phyloP scores from a whole-genome alignment of 1,284 basidiomycete species.

The Peniophora sp. region DNA sequence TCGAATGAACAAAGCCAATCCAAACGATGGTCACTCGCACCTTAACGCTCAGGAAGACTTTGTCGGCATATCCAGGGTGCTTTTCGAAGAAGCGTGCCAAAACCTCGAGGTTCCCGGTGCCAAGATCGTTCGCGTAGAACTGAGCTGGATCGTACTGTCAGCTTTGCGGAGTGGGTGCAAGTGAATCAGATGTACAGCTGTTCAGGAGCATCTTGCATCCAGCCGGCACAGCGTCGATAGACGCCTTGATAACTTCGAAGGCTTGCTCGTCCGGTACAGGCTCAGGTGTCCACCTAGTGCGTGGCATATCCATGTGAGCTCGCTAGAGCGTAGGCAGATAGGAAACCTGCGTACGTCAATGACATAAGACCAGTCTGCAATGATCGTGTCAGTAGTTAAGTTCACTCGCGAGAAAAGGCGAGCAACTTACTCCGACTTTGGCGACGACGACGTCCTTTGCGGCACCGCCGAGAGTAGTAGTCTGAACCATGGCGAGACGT shows the following conservation, averaged over 20 bases:
- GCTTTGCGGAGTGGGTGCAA: background rate
- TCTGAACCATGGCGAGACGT: conserved; percentile 5
- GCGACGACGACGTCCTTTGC: conserved; percentile 23
- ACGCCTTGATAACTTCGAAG: conserved; percentile 47
- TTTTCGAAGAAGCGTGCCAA: conserved; percentile 27
- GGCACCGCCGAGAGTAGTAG: conserved; percentile 26
- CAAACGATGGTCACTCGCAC: conserved; percentile 3
- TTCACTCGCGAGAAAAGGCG: background rate
- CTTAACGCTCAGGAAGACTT: conserved; percentile 29
- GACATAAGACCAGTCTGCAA: background rate
- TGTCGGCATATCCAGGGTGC: conserved; percentile 38
- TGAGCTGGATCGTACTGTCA: conserved; percentile 14
- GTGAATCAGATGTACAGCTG: background rate
- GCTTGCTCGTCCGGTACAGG: conserved; percentile 36
- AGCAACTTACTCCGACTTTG: conserved; percentile 26
- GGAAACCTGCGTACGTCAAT: conserved; percentile 2
- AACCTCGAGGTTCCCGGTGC: conserved; percentile 24
- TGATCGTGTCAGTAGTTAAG: background rate
- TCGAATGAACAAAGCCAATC: conserved; percentile 30
- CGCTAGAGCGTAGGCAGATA: background rate
- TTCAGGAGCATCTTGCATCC: conserved; percentile 26
- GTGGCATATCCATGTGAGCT: background rate
- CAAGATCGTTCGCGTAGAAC: conserved; percentile 25
- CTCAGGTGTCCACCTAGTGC: conserved; percentile 19
- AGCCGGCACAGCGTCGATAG: conserved; percentile 34